Conservation (phyloP, 2,329 filamentous ascomycete species). For the Fusarium oligoseptatum region DNA sequence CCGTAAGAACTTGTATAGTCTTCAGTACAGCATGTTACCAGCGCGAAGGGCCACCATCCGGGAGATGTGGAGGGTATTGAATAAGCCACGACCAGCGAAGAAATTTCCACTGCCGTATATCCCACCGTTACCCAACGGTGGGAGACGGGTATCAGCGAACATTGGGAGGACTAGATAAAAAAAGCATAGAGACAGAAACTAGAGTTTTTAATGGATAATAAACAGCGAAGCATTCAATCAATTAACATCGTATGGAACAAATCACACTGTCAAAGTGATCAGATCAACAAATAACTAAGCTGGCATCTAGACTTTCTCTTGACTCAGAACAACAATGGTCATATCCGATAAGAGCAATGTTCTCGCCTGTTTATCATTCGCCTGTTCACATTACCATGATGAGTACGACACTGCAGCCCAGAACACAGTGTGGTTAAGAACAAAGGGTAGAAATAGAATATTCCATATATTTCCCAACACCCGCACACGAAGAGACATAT, state of each 20-base stretch:
- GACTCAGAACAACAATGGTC: background rate
- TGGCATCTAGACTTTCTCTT: background rate
- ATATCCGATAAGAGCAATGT: background rate
- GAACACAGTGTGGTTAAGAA: background rate
- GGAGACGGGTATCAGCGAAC: conserved; percentile 46
- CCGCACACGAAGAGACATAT: background rate
- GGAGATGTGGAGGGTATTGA: conserved; percentile 87
- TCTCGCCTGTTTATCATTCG: background rate
- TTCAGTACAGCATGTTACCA: conserved; percentile 98
- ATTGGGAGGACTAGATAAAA: conserved; percentile 47
- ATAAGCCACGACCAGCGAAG: conserved; percentile 62
- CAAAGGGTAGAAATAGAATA: background rate
- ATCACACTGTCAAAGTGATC: no score
- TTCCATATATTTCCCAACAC: background rate
- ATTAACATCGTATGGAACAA: background rate
- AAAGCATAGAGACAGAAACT: conserved; percentile 18
- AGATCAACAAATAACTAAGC: background rate
- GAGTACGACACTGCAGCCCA: background rate
- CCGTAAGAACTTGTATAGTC: conserved; percentile 91
- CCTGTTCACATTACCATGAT: background rate
- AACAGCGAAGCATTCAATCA: background rate
- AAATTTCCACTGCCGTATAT: conserved; percentile 54
- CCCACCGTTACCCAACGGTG: conserved; percentile 50
- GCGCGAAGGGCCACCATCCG: conserved; percentile 81
- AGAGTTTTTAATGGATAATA: conserved; percentile 19